Base-by-base conservation (phyloP, 2,329 filamentous ascomycete species). In the Colletotrichum sublineola region DNA sequence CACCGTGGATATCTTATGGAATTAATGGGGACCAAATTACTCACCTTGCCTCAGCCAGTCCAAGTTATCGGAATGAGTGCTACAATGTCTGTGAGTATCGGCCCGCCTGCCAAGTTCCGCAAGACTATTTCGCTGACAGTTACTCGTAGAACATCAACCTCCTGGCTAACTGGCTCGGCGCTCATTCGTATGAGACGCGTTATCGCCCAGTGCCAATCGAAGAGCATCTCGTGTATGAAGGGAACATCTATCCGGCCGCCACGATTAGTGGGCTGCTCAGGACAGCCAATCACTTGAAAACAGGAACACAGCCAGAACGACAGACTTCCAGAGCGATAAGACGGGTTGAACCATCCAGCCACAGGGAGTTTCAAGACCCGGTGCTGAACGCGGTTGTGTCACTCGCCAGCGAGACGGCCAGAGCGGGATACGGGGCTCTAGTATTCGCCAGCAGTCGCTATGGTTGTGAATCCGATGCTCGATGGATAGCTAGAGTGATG, bases 41-140 rank as follows among this genome's bases (percentile, higher is more conserved):
- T 94, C n/a, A 88, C 90, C 68, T 81, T 95, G 31, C 90, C 89
- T 36, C 89, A 93, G 70, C 82, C 86, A 33, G 85, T 93, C 24
- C 93, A 95, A 77, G 90, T 95, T 29, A 83, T 94, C 70, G 93
- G 92, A 75, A 95, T 95, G 93, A 95, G 93, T 76, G 93, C 93
- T 5, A 95, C 93, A 0, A 84, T 95, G 58, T 90, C 91, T 67
- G 92, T 93, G 82, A 77, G 87, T 81, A 24, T 24, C 40, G 18
- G 36, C 14, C 15, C 15, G 12, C 7, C 20, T 56, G 24, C 29
- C 14, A 12, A 24, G 20, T 44, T 29, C 29, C 38, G 20, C 24
- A 15, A 29, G 14, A 12, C 29, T 8, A 44, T 20, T 9, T 52
- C 11, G 7, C 65, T 71, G 20, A 71, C 48, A 18, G 18, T 11